Evolutionary conservation across 140 eudicot species (phyloP).

Genomic region (Bidens hawaiensis): DNA sequence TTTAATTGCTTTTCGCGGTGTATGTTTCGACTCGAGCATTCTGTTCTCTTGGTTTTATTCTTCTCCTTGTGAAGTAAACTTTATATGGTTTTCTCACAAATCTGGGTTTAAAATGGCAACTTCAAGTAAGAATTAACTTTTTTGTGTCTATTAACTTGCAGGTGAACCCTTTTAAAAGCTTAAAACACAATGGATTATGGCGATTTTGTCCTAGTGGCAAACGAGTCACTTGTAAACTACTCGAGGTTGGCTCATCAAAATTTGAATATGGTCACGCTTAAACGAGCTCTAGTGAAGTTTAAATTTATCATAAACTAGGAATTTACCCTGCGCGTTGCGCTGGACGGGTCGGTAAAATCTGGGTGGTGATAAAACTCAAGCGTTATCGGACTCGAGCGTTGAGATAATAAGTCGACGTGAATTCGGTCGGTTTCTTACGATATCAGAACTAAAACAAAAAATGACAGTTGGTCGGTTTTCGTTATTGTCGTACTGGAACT

Average conservation of each 20-base stretch:
- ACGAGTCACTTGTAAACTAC: background rate
- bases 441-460: too few species aligned
- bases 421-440: too few species aligned
- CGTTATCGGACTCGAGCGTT: too few species aligned
- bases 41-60: background rate
- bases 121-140: background rate
- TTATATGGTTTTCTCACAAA: conserved; percentile 2
- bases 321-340: too few species aligned
- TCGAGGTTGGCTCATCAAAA: background rate
- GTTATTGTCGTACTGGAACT: too few species aligned
- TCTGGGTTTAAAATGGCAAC: background rate
- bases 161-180: background rate
- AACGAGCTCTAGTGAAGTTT: background rate
- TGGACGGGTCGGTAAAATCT: too few species aligned
- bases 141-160: background rate
- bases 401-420: too few species aligned
- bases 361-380: too few species aligned
- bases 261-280: background rate
- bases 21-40: background rate
- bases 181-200: background rate
- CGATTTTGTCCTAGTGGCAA: background rate
- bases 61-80: background rate
- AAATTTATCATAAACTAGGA: background rate
- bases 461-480: too few species aligned
- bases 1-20: background rate